Conservation (phyloP, 768 basidiomycete species). For the Agrocybe praecox region DNA sequence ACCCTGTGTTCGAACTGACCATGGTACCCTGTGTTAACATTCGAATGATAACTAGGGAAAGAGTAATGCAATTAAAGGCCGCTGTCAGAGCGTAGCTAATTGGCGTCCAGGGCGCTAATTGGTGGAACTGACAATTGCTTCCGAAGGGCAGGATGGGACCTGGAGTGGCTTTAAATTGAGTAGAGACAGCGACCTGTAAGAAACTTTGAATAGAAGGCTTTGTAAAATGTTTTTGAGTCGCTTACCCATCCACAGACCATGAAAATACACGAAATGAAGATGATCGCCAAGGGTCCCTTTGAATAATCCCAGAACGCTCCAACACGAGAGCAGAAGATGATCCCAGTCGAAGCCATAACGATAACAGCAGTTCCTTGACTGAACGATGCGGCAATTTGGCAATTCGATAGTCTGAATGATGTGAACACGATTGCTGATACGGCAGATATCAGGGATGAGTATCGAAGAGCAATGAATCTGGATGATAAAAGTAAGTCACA, state of each 20-base stretch:
- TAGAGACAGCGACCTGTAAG: slow-evolving; percentile 30
- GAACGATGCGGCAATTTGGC: slow-evolving; percentile 29
- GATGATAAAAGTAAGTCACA: not conserved
- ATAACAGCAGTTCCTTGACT: slow-evolving; percentile 31
- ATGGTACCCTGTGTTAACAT: slow-evolving; percentile 20
- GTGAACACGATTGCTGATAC: slow-evolving; percentile 29
- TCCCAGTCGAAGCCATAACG: slow-evolving; percentile 30
- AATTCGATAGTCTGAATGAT: slow-evolving; percentile 27
- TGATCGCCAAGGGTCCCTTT: slow-evolving; percentile 23
- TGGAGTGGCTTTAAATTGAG: slow-evolving; percentile 25
- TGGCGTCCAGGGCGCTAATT: slow-evolving; percentile 33
- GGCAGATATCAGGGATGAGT: slow-evolving; percentile 30
- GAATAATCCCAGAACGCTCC: slow-evolving; percentile 33
- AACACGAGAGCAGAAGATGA: slow-evolving; percentile 34
- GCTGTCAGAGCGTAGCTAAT: slow-evolving; percentile 33
- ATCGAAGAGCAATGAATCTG: slow-evolving; percentile 35
- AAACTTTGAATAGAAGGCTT: not conserved
- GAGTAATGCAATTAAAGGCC: slow-evolving; percentile 28
- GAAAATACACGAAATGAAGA: slow-evolving; percentile 22
- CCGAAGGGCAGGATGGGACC: slow-evolving; percentile 29
- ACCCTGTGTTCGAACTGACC: slow-evolving; percentile 20
- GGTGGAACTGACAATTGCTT: slow-evolving; percentile 34
- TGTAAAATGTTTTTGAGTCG: not conserved
- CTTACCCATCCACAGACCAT: slow-evolving; percentile 35
- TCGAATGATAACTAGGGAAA: slow-evolving; percentile 26